Conservation (phyloP, 2,329 filamentous ascomycete species). For the Fusarium nanum region DNA sequence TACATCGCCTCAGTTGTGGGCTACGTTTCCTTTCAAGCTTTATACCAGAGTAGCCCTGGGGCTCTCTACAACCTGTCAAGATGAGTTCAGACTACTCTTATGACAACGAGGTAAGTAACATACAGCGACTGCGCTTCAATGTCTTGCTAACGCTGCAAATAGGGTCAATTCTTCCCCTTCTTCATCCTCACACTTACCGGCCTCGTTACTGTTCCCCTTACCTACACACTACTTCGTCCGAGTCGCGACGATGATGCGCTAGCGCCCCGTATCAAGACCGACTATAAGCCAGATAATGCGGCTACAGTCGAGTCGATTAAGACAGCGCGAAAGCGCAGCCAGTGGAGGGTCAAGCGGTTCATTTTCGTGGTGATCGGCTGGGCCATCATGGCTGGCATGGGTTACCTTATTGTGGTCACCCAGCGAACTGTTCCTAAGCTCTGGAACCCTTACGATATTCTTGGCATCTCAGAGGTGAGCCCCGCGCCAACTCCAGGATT, state of each 20-base stretch:
- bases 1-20: conserved; percentile 25
- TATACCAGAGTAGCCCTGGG: conserved; percentile 50
- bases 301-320: conserved; percentile 86
- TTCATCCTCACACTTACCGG: conserved; percentile 93
- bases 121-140: background rate
- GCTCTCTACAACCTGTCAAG: conserved; percentile 57
- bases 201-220: conserved; percentile 89
- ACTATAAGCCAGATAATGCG: conserved; percentile 84
- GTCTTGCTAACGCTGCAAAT: conserved; percentile 14
- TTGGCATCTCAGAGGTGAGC: conserved; percentile 83
- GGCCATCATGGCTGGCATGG: conserved; percentile 87
- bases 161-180: conserved; percentile 99
- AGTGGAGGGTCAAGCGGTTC: conserved; percentile 87
- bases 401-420: conserved; percentile 88
- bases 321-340: conserved; percentile 87
- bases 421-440: conserved; percentile 78
- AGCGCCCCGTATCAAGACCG: conserved; percentile 83
- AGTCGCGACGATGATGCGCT: conserved; percentile 81
- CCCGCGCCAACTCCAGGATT: background rate
- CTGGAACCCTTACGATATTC: conserved; percentile 97
- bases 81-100: conserved; percentile 98
- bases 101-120: conserved; percentile 79
- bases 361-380: conserved; percentile 82
- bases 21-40: conserved; percentile 32
- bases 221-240: conserved; percentile 86